Percentiles rank a stretch among this genome's conserved stretches.
These are phyloP conservation scores for Flaveria ramosissima DNA, from an alignment of 129 eudicot species.

Conservation along the genomic window DNA sequence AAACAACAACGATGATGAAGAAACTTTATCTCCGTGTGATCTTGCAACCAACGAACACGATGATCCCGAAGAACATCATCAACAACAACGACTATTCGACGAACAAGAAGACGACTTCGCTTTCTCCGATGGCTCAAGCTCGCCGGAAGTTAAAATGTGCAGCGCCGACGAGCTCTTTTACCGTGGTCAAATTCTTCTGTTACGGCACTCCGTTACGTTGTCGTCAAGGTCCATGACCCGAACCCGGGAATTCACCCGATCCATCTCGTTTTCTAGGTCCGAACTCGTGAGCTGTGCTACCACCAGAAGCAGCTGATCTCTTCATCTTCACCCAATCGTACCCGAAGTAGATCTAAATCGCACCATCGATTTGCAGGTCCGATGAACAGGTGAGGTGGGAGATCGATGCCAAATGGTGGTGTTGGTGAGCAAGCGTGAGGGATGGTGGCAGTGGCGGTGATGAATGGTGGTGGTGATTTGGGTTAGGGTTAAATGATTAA, in stretches of 20 bases:
- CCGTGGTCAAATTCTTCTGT: constrained; percentile 70
- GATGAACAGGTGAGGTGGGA: no score
- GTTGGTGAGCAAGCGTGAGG: no score
- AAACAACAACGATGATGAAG: constrained; percentile 46
- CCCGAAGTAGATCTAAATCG: no score
- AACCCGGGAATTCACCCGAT: constrained; percentile 13
- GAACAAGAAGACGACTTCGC: constrained; percentile 42
- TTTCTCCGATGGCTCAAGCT: constrained; percentile 39
- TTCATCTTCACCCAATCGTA: no score
- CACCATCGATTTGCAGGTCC: no score
- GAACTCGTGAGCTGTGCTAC: constrained; percentile 40
- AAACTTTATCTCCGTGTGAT: constrained; percentile 62
- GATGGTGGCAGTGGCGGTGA: no score
- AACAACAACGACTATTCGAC: background rate
- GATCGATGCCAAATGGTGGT: no score
- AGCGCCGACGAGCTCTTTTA: constrained; percentile 77
- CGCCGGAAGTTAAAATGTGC: constrained; percentile 59
- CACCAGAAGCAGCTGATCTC: constrained; percentile 42
- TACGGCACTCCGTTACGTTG: constrained; percentile 59
- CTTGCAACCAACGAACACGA: constrained; percentile 40
- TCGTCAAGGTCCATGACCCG: constrained; percentile 20
- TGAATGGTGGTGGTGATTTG: no score
- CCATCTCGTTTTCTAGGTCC: constrained; percentile 39
- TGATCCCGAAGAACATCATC: background rate
- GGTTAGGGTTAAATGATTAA: no score